Conservation (phyloP, 106 monocot species). For the Apostasia shenzhenica region DNA sequence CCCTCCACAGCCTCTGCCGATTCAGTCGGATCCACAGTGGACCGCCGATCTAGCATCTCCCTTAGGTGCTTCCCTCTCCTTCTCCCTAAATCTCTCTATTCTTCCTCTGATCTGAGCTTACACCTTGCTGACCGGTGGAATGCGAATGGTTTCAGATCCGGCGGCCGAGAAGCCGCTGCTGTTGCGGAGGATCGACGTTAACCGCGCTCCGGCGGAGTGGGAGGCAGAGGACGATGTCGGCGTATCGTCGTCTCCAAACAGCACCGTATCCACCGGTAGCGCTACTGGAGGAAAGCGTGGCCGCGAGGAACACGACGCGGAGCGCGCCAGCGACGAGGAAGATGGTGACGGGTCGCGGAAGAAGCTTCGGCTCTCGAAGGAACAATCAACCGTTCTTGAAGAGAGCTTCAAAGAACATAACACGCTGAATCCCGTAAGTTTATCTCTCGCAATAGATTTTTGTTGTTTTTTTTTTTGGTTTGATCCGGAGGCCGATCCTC, state of each 20-base stretch:
- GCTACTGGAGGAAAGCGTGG: constrained; percentile 8
- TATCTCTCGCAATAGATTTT: neutral
- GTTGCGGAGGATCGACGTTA: constrained; percentile 17
- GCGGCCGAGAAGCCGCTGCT: no score
- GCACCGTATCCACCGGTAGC: constrained; percentile 10
- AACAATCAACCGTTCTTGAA: constrained; percentile 64
- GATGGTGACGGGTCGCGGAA: constrained; percentile 58
- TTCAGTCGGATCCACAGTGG: neutral
- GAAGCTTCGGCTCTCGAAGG: constrained; percentile 75
- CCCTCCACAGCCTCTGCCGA: neutral
- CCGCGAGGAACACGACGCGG: constrained; percentile 13
- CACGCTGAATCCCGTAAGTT: constrained; percentile 74
- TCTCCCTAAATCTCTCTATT: neutral
- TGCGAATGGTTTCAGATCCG: constrained; percentile 1
- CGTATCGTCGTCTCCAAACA: constrained; percentile 11
- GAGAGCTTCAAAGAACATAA: constrained; percentile 80
- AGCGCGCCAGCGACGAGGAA: constrained; percentile 31
- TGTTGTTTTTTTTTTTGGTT: neutral
- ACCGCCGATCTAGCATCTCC: neutral
- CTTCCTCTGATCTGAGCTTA: neutral
- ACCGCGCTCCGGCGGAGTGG: constrained; percentile 10
- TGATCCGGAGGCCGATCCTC: neutral
- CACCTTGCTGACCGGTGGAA: neutral
- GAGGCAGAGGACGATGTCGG: constrained; percentile 3
- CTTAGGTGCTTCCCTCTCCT: neutral